Conservation (phyloP, 257 asterid species). For the Solanum pennellii region DNA sequence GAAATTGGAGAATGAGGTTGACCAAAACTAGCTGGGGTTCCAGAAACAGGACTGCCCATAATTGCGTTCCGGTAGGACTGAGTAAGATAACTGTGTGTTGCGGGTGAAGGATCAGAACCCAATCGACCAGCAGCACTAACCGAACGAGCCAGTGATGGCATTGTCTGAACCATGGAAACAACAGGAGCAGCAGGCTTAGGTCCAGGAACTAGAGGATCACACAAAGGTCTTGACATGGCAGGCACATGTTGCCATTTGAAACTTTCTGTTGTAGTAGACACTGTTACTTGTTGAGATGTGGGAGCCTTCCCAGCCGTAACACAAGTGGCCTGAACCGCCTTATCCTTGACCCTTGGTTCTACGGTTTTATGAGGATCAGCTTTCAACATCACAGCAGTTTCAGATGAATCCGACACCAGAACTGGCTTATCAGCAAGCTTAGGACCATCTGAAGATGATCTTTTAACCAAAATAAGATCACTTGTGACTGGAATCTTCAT, state of each 20-base stretch:
- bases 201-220: slow-evolving; percentile 63
- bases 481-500: slow-evolving; percentile 13
- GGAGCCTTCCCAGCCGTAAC: slow-evolving; percentile 14
- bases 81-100: slow-evolving; percentile 43
- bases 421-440: slow-evolving; percentile 29
- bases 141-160: slow-evolving; percentile 59
- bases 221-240: slow-evolving; percentile 65
- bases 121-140: slow-evolving; percentile 77
- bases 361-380: slow-evolving; percentile 19
- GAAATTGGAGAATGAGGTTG: slow-evolving; percentile 45
- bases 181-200: slow-evolving; percentile 40
- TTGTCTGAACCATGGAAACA: slow-evolving; percentile 45
- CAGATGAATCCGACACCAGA: neutral
- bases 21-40: slow-evolving; percentile 31
- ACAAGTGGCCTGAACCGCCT: slow-evolving; percentile 20
- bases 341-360: slow-evolving; percentile 25
- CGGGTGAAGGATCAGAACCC: slow-evolving; percentile 51
- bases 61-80: slow-evolving; percentile 86
- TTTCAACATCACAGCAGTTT: slow-evolving; percentile 14
- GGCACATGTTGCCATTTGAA: slow-evolving; percentile 30
- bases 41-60: slow-evolving; percentile 42
- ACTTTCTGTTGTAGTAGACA: slow-evolving; percentile 34
- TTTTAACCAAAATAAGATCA: slow-evolving; percentile 23
- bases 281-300: slow-evolving; percentile 29
- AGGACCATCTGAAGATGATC: slow-evolving; percentile 29